phyloP scores from a whole-genome alignment of 1,139 yeast species.

The Debaryomyces subglobosus region DNA sequence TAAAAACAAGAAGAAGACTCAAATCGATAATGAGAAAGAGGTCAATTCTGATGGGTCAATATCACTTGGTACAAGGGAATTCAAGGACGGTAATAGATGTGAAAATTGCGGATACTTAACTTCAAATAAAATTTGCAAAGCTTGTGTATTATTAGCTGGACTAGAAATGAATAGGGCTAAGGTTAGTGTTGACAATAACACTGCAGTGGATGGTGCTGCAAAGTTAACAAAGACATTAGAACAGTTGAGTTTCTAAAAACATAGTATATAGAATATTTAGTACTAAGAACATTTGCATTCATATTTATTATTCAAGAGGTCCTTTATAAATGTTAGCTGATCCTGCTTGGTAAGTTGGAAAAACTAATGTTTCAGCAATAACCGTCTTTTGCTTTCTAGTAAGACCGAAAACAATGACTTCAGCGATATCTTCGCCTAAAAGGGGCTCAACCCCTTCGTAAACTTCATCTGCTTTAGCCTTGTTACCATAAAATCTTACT shows the following conservation, averaged over 20 bases:
- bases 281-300: background rate
- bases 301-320: slow-evolving; percentile 10
- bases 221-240: slow-evolving; percentile 67
- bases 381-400: slow-evolving; percentile 53
- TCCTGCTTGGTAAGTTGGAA: slow-evolving; percentile 59
- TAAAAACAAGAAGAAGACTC: slow-evolving; percentile 29
- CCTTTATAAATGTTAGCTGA: slow-evolving; percentile 52
- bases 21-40: slow-evolving; percentile 43
- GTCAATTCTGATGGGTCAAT: slow-evolving; percentile 65
- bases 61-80: slow-evolving; percentile 34
- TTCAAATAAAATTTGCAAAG: slow-evolving; percentile 87
- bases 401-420: slow-evolving; percentile 50
- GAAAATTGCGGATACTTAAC: slow-evolving; percentile 91
- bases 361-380: slow-evolving; percentile 52
- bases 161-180: slow-evolving; percentile 76
- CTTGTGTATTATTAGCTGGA: slow-evolving; percentile 86
- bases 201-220: slow-evolving; percentile 67
- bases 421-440: slow-evolving; percentile 53
- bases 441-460: slow-evolving; percentile 52
- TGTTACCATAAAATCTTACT: slow-evolving; percentile 50
- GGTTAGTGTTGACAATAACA: slow-evolving; percentile 53
- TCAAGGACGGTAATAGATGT: slow-evolving; percentile 72
- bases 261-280: slow-evolving; percentile 3
- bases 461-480: slow-evolving; percentile 43
- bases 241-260: slow-evolving; percentile 54